phyloP scores from a whole-genome alignment of 495 filamentous ascomycete species.

The Aspergillus biplanus region DNA sequence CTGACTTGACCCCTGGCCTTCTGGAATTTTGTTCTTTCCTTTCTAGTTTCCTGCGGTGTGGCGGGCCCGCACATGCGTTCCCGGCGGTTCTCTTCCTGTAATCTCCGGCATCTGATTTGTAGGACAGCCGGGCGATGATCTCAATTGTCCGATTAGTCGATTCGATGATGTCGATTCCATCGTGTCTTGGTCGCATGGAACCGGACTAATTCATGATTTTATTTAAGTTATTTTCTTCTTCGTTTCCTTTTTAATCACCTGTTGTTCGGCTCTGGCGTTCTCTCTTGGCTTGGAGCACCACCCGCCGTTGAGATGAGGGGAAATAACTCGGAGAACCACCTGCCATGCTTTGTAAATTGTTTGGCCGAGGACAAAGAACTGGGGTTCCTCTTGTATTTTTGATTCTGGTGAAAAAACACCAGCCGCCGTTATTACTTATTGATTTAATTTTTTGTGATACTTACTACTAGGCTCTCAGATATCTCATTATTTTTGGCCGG shows the following conservation, averaged over 20 bases:
- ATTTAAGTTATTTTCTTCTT: slow-evolving; percentile 2
- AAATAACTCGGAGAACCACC: not conserved
- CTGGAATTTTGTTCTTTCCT: slow-evolving; percentile 26
- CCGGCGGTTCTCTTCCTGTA: slow-evolving; percentile 29
- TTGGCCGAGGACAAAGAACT: not conserved
- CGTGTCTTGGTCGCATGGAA: slow-evolving; percentile 18
- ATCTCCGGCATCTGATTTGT: slow-evolving; percentile 36
- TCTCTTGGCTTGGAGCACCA: not conserved
- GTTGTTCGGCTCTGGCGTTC: slow-evolving; percentile 7
- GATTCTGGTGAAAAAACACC: not conserved
- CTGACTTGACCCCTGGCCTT: slow-evolving; percentile 28
- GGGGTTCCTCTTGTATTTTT: not conserved
- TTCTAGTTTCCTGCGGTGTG: slow-evolving; percentile 16
- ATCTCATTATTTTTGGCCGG: too few species aligned
- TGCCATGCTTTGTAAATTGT: not conserved
- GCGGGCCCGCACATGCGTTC: slow-evolving; percentile 29
- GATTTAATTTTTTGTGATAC: not conserved
- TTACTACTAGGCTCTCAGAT: too few species aligned
- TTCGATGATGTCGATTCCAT: slow-evolving; percentile 28
- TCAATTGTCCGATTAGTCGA: slow-evolving; percentile 34
- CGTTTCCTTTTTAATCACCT: slow-evolving; percentile 1
- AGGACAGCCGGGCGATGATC: slow-evolving; percentile 31
- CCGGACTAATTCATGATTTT: slow-evolving; percentile 9
- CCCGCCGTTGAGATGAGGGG: not conserved
- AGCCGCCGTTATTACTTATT: too few species aligned